A percentile compares a stretch with the other conserved stretches of the same genome.
phyloP scores from a whole-genome alignment of 768 basidiomycete species.

The Suillus placidus region DNA sequence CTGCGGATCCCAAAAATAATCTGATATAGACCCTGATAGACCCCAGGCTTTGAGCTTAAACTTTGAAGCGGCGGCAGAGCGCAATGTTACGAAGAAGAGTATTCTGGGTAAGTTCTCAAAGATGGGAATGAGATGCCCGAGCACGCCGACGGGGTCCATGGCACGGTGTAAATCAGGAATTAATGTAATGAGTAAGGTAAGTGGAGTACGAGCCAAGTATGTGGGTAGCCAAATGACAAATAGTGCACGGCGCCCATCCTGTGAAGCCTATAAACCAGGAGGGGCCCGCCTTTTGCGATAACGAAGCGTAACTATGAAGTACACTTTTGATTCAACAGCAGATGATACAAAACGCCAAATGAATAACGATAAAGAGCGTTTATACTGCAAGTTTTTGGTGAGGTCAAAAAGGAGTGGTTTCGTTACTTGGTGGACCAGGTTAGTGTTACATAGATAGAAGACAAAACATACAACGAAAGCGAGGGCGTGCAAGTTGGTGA shows the following conservation, averaged over 20 bases:
- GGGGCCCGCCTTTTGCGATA: background rate
- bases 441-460: constrained; percentile 25
- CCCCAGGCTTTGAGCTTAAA: background rate
- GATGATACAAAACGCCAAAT: background rate
- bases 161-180: background rate
- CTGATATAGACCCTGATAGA: background rate
- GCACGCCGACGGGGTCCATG: background rate
- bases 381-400: constrained; percentile 15
- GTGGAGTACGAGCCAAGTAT: too few relatives aligned
- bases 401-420: constrained; percentile 22
- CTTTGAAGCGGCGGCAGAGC: background rate
- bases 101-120: constrained; percentile 2
- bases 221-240: background rate
- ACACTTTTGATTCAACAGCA: background rate
- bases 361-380: background rate
- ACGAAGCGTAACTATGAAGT: background rate
- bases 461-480: constrained; percentile 11
- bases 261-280: background rate
- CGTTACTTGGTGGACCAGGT: constrained; percentile 18
- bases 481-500: constrained; percentile 1
- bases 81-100: background rate
- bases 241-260: background rate
- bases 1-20: constrained; percentile 3
- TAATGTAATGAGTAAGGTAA: background rate
- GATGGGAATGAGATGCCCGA: constrained; percentile 1